A percentile compares a stretch with the other conserved stretches of the same genome.
These are phyloP conservation scores for Fusarium cicatricum DNA, from an alignment of 2,329 filamentous ascomycete species.

Conservation along the genomic window DNA sequence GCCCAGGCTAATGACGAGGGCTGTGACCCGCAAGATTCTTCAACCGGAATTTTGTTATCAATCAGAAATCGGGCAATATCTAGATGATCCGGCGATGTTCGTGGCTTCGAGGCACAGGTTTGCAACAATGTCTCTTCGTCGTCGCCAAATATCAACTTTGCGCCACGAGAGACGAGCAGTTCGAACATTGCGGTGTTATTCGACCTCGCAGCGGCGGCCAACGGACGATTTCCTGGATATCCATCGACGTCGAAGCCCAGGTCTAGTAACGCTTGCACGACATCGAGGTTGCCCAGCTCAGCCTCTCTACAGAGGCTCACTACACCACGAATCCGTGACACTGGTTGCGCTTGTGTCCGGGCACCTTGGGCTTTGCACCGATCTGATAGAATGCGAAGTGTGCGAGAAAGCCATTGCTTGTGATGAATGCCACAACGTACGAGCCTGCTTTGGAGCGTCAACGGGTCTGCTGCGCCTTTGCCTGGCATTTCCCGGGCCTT, in stretches of 20 bases:
- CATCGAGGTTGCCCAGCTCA: background rate
- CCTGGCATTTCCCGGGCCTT: background rate
- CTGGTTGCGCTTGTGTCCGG: background rate
- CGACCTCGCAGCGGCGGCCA: background rate
- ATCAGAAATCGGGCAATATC: background rate
- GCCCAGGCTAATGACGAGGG: background rate
- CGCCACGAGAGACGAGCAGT: background rate
- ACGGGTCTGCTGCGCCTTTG: background rate
- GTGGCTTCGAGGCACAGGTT: background rate
- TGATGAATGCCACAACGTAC: background rate
- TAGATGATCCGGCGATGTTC: background rate
- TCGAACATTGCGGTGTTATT: constrained; percentile 5
- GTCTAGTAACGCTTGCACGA: background rate
- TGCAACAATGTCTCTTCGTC: background rate
- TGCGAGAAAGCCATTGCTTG: constrained; percentile 1
- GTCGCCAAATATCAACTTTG: background rate
- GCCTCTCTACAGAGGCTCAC: background rate
- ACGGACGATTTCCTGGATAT: background rate
- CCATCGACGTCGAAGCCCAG: background rate
- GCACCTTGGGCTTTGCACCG: background rate
- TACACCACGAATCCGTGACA: background rate
- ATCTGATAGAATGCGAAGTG: background rate
- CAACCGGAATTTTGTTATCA: background rate
- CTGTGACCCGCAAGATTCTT: background rate
- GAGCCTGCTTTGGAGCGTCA: constrained; percentile 7